phyloP scores from a whole-genome alignment of 192 early-diverging fungal species.

The Mortierella hygrophila region DNA sequence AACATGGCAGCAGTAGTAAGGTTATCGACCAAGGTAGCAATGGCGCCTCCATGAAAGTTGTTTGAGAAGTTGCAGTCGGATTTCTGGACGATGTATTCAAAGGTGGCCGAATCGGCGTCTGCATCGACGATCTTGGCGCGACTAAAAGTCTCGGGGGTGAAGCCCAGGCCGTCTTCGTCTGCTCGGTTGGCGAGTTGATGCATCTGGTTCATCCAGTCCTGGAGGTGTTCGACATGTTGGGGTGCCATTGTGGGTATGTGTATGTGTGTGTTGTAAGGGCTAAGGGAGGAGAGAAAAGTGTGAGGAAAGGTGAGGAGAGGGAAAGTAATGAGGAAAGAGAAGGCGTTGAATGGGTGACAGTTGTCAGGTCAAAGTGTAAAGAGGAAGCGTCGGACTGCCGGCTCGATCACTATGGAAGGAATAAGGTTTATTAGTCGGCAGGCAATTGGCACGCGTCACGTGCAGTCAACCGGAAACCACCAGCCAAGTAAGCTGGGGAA shows the following conservation, averaged over 20 bases:
- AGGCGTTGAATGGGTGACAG: not conserved
- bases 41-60: slow-evolving; percentile 58
- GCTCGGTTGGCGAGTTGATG: slow-evolving; percentile 9
- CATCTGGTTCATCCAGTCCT: slow-evolving; percentile 35
- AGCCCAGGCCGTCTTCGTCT: slow-evolving; percentile 21
- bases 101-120: slow-evolving; percentile 36
- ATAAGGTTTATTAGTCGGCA: not conserved
- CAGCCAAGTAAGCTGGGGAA: too few relatives aligned
- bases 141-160: slow-evolving; percentile 25
- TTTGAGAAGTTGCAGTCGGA: slow-evolving; percentile 55
- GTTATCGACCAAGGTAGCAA: slow-evolving; percentile 57
- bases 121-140: slow-evolving; percentile 40
- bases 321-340: not conserved
- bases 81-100: slow-evolving; percentile 45
- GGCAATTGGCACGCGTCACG: not conserved
- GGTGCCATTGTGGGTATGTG: slow-evolving; percentile 30
- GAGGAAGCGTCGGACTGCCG: slow-evolving; percentile 1
- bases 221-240: slow-evolving; percentile 36
- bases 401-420: slow-evolving; percentile 4
- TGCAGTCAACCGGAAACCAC: not conserved
- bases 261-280: not conserved
- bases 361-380: not conserved
- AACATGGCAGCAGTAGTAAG: slow-evolving; percentile 48
- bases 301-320: not conserved
- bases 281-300: not conserved